Base-by-base conservation (phyloP, 768 basidiomycete genomes). In the Chlorophyllum brunneum region DNA sequence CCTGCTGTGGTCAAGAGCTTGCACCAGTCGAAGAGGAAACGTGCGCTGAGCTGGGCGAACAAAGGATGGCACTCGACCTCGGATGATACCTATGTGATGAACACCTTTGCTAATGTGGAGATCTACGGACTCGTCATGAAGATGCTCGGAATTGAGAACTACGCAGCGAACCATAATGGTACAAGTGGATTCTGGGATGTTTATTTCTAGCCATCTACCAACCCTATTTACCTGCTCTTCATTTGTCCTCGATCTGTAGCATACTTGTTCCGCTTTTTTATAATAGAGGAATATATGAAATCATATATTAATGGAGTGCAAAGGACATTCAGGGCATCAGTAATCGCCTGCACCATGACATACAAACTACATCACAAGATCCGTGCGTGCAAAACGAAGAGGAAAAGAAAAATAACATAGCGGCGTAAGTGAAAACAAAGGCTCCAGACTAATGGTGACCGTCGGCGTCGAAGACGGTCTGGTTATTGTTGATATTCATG, bases 21-120 rank as follows among this genome's bases (percentile, higher is more conserved):
- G 39, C 77, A 83, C 58, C 71, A 77, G 22, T 38, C 58, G 43
- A 38, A 63, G 56, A 40, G 29, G 43, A 13, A 43, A 48, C 11
- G 27, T 36, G 52, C n/a, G 23, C 46, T 42, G n/a, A 55, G 20
- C 54, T 64, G 55, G 49, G 58, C 45, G 51, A 57, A 57, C 59
- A 71, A 79, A 56, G 77, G 80, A 34, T 88, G 87, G 87, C 82
- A 86, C 59, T 87, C 83, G 15, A 80, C 81, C 2, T 69, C 74
- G 3, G 73, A 83, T 47, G 80, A 81, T 58, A 73, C 77, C 10
- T 89, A 85, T 61, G 76, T 92, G 51, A 87, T 94, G 74, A 76
- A 88, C 26, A 81, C 82, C n/a, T 95, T 95, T 70, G 67, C 76
- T 62, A 95, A 95, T 58, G 81, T 94, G 33, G 83, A 95, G 68